Evolutionary conservation across 2,329 filamentous ascomycete genomes (phyloP).

Genomic region (Venturia carpophila): DNA sequence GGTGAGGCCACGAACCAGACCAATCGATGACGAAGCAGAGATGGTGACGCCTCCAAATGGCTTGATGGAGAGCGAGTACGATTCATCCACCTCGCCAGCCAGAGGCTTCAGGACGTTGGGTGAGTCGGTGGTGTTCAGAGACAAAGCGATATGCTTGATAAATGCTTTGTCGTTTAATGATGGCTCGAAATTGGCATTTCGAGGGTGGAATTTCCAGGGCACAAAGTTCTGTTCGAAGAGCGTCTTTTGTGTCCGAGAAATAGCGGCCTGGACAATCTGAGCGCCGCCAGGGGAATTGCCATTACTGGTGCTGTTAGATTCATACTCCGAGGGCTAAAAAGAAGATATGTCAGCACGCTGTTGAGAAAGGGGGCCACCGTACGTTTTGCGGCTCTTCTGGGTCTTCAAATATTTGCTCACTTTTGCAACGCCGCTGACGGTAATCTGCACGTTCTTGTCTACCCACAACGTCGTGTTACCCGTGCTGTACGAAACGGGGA

Average conservation of each 20-base stretch:
- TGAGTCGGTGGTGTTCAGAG: conserved; percentile 50
- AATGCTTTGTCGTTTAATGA: conserved; percentile 38
- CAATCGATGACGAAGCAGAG: conserved; percentile 56
- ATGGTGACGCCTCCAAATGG: conserved; percentile 54
- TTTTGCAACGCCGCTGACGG: conserved; percentile 28
- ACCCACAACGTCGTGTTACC: conserved; percentile 37
- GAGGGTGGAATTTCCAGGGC: conserved; percentile 68
- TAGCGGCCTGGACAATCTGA: conserved; percentile 41
- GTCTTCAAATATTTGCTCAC: conserved; percentile 13
- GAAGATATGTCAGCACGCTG: not conserved
- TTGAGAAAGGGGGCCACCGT: not conserved
- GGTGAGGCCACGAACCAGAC: conserved; percentile 64
- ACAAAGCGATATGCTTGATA: conserved; percentile 54
- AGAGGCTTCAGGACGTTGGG: conserved; percentile 51
- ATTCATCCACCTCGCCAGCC: conserved; percentile 62
- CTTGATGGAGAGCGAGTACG: conserved; percentile 59
- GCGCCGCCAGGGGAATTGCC: not conserved
- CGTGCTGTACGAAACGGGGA: conserved; percentile 31
- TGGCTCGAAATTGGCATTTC: conserved; percentile 60
- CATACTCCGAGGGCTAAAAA: not conserved
- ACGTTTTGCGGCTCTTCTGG: not conserved
- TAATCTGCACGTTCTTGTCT: conserved; percentile 31
- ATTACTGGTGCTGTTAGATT: not conserved
- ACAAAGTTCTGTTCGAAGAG: conserved; percentile 63
- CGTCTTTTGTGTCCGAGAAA: conserved; percentile 49